phyloP scores from a whole-genome alignment of 441 rosid genomes.

The Brassica balearica region DNA sequence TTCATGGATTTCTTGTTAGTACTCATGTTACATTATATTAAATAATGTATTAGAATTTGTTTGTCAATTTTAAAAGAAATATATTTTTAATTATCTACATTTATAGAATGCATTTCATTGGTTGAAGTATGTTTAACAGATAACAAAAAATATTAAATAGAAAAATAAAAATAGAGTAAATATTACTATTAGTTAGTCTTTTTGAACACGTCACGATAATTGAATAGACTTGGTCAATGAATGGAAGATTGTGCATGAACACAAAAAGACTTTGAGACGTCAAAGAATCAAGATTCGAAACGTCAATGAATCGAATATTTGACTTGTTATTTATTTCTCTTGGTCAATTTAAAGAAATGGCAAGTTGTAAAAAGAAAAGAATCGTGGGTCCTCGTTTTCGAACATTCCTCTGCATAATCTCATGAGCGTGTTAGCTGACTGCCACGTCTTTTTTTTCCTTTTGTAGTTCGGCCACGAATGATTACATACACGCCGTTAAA shows the following conservation, averaged over 20 bases:
- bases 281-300: constrained; percentile 36
- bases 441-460: constrained; percentile 24
- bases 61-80: too few relatives aligned
- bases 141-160: too few relatives aligned
- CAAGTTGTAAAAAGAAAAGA: constrained; percentile 20
- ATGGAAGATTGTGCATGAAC: constrained; percentile 36
- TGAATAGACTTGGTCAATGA: constrained; percentile 28
- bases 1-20: constrained; percentile 30
- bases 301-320: constrained; percentile 30
- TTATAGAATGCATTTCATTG: too few relatives aligned
- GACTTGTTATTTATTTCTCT: constrained; percentile 7
- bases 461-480: constrained; percentile 68
- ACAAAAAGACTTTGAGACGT: constrained; percentile 31
- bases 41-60: too few relatives aligned
- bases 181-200: neutral
- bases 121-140: too few relatives aligned
- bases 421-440: constrained; percentile 1
- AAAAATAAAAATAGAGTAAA: neutral
- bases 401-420: constrained; percentile 39
- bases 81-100: too few relatives aligned
- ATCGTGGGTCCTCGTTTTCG: constrained; percentile 30
- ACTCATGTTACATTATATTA: neutral
- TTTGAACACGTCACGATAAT: constrained; percentile 1
- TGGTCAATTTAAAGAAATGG: neutral
- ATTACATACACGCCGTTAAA: constrained; percentile 61